Evolutionary conservation across 2,329 filamentous ascomycete species (phyloP), one percentile per base, ranked within the genome.

Genomic region (Hortaea sp.): DNA sequence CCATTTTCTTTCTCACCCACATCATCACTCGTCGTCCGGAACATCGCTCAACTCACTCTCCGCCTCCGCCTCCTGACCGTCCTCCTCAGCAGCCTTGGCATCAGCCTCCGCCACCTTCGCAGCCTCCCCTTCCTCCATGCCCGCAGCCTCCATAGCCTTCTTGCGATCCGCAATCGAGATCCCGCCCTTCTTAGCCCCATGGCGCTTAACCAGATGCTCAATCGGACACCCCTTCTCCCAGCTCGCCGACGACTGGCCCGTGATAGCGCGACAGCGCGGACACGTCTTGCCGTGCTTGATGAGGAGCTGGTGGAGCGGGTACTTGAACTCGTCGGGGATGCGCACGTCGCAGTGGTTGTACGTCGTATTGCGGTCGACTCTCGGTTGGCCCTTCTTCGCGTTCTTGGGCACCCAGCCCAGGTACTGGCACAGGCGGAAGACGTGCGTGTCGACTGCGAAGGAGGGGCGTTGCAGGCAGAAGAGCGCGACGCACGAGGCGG

Each of bases 71-170:
- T 90, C 35, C 89, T 85, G 3, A 2, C 32, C 41, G 2, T 9
- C n/a, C 20, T 20, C 20, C 20, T 20, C 20, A 20, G 20, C 20
- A 35, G 38, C 13, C 11, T 27, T 40, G 85, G 86, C 4, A 20
- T 20, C 20, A 71, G 92, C 73, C 92, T 92, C 69, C 81, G 84
- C 5, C 79, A 79, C 29, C 76, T 79, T 61, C 73, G 94, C 46
- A 84, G 92, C 66, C 89, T 92, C 51, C 73, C 81, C 5, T 85
- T 87, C 6, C 77, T 94, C 9, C 74, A 89, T n/a, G 75, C 82
- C n/a, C 81, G 82, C 48, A 89, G 85, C 4, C 88, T 89, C 63
- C 82, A 84, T 5, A 73, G 76, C 20, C 68, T 75, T 20, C 56
- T 56, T 58, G 39, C 54, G 53, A 34, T 53, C 54, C 39, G 44